A percentile compares a stretch with the other conserved stretches of the same genome.
Evolutionary conservation across 129 eudicot species (phyloP).

Genomic region (Tagetes erecta): DNA sequence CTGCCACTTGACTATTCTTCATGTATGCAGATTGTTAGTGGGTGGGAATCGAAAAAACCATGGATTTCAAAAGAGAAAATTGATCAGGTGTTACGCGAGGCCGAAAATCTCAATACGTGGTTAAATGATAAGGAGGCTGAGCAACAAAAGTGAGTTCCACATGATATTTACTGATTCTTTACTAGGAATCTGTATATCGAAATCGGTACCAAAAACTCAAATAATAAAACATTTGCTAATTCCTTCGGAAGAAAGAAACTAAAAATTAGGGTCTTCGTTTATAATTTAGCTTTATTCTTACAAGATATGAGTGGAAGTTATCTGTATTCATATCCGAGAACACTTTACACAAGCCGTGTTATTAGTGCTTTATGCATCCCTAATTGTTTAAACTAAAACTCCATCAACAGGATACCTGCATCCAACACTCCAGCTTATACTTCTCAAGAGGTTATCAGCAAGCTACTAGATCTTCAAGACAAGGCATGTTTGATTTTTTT

Average conservation of each 20-base stretch:
- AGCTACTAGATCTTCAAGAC: conserved; percentile 76
- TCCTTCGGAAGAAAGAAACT: neutral
- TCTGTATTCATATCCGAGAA: neutral
- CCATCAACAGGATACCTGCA: conserved; percentile 59
- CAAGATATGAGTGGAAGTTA: conserved; percentile 7
- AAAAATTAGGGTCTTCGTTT: neutral
- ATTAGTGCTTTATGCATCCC: conserved; percentile 1
- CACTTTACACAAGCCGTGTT: neutral
- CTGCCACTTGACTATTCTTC: neutral
- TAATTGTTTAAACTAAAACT: conserved; percentile 7
- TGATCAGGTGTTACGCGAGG: conserved; percentile 71
- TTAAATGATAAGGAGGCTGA: conserved; percentile 85
- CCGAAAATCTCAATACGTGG: conserved; percentile 83
- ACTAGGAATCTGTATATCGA: neutral
- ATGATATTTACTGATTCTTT: neutral
- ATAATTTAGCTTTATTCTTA: conserved; percentile 1
- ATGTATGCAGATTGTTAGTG: conserved; percentile 66
- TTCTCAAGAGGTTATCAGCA: conserved; percentile 70
- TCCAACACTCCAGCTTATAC: conserved; percentile 66
- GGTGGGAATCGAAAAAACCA: conserved; percentile 82
- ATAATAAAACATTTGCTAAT: neutral
- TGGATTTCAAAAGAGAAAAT: conserved; percentile 85
- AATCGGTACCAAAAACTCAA: neutral
- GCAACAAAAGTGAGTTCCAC: conserved; percentile 73
- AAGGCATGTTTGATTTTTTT: conserved; percentile 46